Evolutionary conservation across 441 rosid species (phyloP).

Genomic region (Cnidoscolus chayamansa): DNA sequence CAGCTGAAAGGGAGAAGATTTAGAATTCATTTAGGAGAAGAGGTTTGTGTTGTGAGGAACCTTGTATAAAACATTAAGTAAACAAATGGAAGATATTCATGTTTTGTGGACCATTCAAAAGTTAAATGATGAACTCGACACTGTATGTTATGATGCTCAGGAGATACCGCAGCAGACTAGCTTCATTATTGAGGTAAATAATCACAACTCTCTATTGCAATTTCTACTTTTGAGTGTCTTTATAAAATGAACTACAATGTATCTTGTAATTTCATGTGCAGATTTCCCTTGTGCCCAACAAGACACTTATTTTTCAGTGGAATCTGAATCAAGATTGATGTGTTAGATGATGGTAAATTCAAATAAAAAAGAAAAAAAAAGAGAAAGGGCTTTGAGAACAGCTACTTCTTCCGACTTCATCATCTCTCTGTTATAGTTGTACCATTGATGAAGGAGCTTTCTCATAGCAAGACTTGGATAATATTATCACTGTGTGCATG

Average conservation of each 20-base stretch:
- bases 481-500: background rate
- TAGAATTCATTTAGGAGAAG: background rate
- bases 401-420: conserved; percentile 25
- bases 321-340: conserved; percentile 17
- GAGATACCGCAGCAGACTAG: conserved; percentile 19
- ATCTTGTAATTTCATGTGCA: conserved; percentile 30
- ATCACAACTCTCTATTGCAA: background rate
- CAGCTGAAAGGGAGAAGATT: conserved; percentile 5
- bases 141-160: conserved; percentile 19
- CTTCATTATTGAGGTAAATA: conserved; percentile 32
- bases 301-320: conserved; percentile 23
- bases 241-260: conserved; percentile 8
- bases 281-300: conserved; percentile 23
- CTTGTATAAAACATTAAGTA: conserved; percentile 6
- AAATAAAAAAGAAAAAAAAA: background rate
- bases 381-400: background rate
- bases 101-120: conserved; percentile 9
- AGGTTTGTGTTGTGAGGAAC: conserved; percentile 9
- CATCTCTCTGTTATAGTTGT: conserved; percentile 1
- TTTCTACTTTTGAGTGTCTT: background rate
- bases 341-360: conserved; percentile 22
- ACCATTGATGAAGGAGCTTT: conserved; percentile 17
- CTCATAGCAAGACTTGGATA: background rate
- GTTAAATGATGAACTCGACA: conserved; percentile 20
- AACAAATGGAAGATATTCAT: conserved; percentile 12